Base-by-base conservation (phyloP, 2,329 filamentous ascomycete genomes). In the Nannizziopsis barbatae region DNA sequence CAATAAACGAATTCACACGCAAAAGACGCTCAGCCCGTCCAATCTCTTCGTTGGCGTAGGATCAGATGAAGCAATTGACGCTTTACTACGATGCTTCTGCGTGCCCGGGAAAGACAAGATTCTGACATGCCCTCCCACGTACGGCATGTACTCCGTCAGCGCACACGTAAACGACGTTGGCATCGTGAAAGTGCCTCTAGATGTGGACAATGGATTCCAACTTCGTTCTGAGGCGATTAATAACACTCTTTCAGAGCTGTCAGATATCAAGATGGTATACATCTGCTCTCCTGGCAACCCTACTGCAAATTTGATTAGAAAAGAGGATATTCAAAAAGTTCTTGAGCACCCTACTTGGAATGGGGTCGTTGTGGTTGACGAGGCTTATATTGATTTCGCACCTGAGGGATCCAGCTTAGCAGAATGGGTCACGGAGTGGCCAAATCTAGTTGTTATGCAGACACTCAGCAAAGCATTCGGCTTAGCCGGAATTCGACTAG, bases 401-500 rank as follows among this genome's bases (percentile, higher is more conserved):
- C 80, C 81, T 5, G 80, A 84, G 42, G 81, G 78, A 20, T 75
- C 85, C 37, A 93, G 85, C 56, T 75, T 96, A 20, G 90, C 92
- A 20, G 86, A 94, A 67, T 94, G 86, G 83, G 89, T 94, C 1
- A 74, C 77, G 32, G 88, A 95, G 60, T 93, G 86, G 79, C 89
- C 90, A 44, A 98, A 98, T 66, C 74, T 98, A 20, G 88, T 95
- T 14, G 89, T 98, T 50, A 87, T 96, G 86, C 92, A 98, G 73
- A 98, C 92, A 1, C 75, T 96, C n/a, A 94, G 86, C 60, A 98
- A 98, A 67, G 92, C 88, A 0, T 98, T 98, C 62, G 92, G 92
- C 22, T 77, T 98, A 61, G 92, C 92, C 3, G 92, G 90, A 44
- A 95, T 98, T 62, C 77, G 92, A 12, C 75, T 98, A 1, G 92